These are phyloP conservation scores for Fulvia fulva DNA, from an alignment of 2,329 filamentous ascomycete genomes.

Conservation along the genomic window DNA sequence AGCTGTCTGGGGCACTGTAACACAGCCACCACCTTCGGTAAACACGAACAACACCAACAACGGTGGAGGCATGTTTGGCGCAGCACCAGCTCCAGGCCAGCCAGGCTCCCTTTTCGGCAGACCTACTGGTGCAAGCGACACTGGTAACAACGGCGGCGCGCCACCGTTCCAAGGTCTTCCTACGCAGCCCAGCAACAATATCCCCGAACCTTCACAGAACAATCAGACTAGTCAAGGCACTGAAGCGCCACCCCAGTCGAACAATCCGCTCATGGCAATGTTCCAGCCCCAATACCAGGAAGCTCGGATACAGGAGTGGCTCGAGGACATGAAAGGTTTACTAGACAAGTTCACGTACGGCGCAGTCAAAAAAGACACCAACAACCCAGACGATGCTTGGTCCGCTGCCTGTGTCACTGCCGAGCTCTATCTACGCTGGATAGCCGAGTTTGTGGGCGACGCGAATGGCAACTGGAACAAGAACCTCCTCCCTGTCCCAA, in stretches of 20 bases:
- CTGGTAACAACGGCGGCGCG: neutral
- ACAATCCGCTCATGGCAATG: neutral
- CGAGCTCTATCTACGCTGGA: neutral
- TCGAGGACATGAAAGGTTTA: neutral
- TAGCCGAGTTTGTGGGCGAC: neutral
- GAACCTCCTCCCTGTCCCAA: neutral
- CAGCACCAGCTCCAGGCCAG: neutral
- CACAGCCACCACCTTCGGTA: neutral
- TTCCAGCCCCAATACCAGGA: neutral
- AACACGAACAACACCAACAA: neutral
- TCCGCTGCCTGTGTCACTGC: neutral
- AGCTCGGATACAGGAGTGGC: neutral
- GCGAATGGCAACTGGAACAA: neutral
- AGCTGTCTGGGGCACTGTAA: neutral
- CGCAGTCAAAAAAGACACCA: neutral
- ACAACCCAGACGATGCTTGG: neutral
- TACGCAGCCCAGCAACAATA: neutral
- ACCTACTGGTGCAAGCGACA: neutral
- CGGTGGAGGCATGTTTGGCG: neutral
- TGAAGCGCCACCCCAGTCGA: neutral
- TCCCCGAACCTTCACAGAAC: neutral
- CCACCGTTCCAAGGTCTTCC: neutral
- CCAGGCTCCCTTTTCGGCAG: neutral
- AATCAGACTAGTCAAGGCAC: neutral
- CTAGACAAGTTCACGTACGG: neutral